phyloP scores from a whole-genome alignment of 352 stramenopile species.

The Phytophthora podocarpi region DNA sequence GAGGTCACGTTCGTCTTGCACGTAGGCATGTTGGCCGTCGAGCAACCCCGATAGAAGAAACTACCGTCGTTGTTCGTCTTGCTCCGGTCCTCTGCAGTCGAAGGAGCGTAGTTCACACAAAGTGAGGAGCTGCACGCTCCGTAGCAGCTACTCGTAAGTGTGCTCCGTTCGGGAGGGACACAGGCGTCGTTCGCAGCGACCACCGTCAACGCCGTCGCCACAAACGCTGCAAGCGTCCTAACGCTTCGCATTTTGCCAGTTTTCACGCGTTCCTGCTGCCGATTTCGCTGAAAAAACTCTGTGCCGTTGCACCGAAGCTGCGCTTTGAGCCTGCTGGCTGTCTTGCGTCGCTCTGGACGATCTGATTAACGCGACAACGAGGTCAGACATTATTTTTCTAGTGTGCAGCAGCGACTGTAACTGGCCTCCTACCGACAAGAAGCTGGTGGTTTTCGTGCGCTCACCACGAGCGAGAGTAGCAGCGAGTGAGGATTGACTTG shows the following conservation, averaged over 20 bases:
- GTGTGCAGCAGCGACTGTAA: slow-evolving; percentile 10
- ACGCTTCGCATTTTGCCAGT: slow-evolving; percentile 6
- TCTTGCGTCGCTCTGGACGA: too few species aligned
- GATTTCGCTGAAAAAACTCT: slow-evolving; percentile 3
- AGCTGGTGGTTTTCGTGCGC: slow-evolving; percentile 1
- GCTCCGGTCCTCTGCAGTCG: slow-evolving; percentile 28
- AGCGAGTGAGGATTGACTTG: background rate
- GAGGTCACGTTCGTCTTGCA: slow-evolving; percentile 53
- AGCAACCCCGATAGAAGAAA: slow-evolving; percentile 72
- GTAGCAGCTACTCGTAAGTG: slow-evolving; percentile 66
- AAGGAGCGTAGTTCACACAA: slow-evolving; percentile 67
- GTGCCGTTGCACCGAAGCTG: background rate
- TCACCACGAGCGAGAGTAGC: slow-evolving; percentile 7
- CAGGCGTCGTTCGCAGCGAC: slow-evolving; percentile 27
- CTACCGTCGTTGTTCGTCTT: slow-evolving; percentile 47
- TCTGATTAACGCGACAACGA: too few species aligned
- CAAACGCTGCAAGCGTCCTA: background rate
- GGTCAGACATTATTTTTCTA: background rate
- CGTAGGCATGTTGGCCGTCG: slow-evolving; percentile 49
- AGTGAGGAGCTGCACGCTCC: slow-evolving; percentile 52
- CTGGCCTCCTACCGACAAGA: slow-evolving; percentile 21
- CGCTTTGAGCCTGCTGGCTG: too few species aligned
- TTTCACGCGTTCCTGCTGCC: slow-evolving; percentile 1
- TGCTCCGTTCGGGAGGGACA: slow-evolving; percentile 47
- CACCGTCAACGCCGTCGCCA: background rate